Base-by-base conservation (phyloP, 441 rosid genomes). In the Erysimum cheiri region DNA sequence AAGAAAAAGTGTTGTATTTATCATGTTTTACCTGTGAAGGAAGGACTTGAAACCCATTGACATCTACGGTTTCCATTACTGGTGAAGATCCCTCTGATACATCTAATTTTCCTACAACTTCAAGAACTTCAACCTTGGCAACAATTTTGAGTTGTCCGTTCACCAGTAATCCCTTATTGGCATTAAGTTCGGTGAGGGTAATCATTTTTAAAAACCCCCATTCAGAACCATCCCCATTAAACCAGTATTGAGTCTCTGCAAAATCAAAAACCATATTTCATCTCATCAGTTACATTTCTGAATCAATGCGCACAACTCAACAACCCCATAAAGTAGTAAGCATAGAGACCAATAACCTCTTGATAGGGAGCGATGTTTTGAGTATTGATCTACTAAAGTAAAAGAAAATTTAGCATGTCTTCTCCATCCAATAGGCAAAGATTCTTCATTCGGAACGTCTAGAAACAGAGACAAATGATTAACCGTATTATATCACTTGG, bases 381-480 rank as follows among this genome's bases (percentile, higher is more conserved):
- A n/a, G n/a, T n/a, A 1, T 26, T 69, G 49, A 2, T 69, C 59
- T 10, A 10, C 48, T 4, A 69, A 0, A 52, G 31, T 26, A 7
- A 69, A 26, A 44, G 48, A 43, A 43, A 43, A 3, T 43, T 14
- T 43, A 14, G 10, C 22, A 10, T 44, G 49, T 63, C 70, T 26
- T 41, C 33, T 54, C 76, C 70, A 71, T 64, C 70, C 76, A 35
- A 1, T 8, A 26, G 64, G 70, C 50, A 64, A 46, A 1, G 35
- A 26, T 36, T 1, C 35, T 17, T 1, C 0, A 63, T 46, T 22
- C n/a, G 13, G 35, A 5, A 64, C 64, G 0, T 4, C 5, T n/a
- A 72, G 35, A 55, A 0, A 72, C 33, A 72, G 14, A 10, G 50
- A 55, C 5, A 55, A 35, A 19, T 17, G 3, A 36, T 46, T 7